Percentiles rank a stretch among this genome's conserved stretches.
Conservation (phyloP, 1,139 yeast species). For the Yamadazyma songkhlaensis region DNA sequence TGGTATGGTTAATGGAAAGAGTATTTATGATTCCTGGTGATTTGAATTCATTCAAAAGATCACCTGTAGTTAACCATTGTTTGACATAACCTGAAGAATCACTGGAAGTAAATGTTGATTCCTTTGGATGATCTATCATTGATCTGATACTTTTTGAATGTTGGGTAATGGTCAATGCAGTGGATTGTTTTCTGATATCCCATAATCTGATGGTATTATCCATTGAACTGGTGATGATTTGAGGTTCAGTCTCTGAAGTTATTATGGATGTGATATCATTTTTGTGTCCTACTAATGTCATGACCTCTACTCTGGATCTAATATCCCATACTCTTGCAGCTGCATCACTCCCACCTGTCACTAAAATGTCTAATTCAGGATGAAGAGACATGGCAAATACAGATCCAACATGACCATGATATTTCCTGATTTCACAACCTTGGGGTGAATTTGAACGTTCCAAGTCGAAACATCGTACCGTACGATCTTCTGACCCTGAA, state of each 20-base stretch:
- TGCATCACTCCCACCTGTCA: conserved; percentile 88
- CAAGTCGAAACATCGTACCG: conserved; percentile 96
- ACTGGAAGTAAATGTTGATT: conserved; percentile 69
- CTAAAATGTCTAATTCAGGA: conserved; percentile 83
- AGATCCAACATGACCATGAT: conserved; percentile 93
- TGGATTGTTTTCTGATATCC: conserved; percentile 56
- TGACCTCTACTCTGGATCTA: conserved; percentile 70
- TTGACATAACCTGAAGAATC: conserved; percentile 78
- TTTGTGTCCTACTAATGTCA: conserved; percentile 80
- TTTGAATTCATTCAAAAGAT: conserved; percentile 49
- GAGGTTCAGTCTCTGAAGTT: conserved; percentile 77
- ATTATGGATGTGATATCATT: conserved; percentile 69
- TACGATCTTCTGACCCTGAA: conserved; percentile 90
- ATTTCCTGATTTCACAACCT: conserved; percentile 66
- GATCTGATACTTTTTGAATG: conserved; percentile 82
- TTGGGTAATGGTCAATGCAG: conserved; percentile 65
- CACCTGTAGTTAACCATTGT: conserved; percentile 87
- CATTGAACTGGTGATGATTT: conserved; percentile 76
- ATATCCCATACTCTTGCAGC: conserved; percentile 93
- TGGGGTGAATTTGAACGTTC: conserved; percentile 69
- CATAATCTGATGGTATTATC: conserved; percentile 84
- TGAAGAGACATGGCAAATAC: conserved; percentile 81
- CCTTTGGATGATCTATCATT: conserved; percentile 66
- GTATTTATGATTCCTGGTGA: conserved; percentile 58
- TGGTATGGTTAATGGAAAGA: conserved; percentile 56